Conservation (phyloP, 1,139 yeast species). For the Pichia sp. region DNA sequence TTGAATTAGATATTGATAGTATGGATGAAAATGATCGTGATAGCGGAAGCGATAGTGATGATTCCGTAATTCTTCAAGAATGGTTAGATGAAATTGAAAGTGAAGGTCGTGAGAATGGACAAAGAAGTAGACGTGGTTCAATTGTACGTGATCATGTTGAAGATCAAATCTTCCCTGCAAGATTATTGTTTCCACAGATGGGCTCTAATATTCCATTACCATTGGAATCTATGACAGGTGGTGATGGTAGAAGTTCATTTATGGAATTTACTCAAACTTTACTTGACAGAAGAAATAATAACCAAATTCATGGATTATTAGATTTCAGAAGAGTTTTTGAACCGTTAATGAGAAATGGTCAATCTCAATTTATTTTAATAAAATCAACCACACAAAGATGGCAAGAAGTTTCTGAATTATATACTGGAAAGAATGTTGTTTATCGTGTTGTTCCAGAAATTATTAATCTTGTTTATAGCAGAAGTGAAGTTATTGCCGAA, state of each 20-base stretch:
- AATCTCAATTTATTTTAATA: conserved; percentile 30
- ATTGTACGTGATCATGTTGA: neutral
- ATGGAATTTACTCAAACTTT: conserved; percentile 22
- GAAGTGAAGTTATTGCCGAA: conserved; percentile 37
- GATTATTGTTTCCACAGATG: conserved; percentile 4
- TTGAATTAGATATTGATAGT: conserved; percentile 33
- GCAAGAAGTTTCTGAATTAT: conserved; percentile 52
- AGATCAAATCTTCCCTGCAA: conserved; percentile 2
- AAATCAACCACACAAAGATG: conserved; percentile 66
- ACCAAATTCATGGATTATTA: conserved; percentile 8
- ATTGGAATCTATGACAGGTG: conserved; percentile 3
- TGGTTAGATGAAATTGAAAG: conserved; percentile 23
- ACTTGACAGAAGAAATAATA: conserved; percentile 22
- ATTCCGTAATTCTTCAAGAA: conserved; percentile 17
- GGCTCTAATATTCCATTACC: conserved; percentile 13
- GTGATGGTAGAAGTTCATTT: conserved; percentile 6
- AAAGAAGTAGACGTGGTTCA: conserved; percentile 20
- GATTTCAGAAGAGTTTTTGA: conserved; percentile 19
- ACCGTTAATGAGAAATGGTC: conserved; percentile 17
- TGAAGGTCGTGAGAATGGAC: conserved; percentile 18
- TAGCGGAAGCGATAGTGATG: conserved; percentile 19
- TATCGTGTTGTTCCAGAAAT: conserved; percentile 45
- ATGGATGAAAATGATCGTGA: conserved; percentile 13
- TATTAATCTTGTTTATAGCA: conserved; percentile 46
- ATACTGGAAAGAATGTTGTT: conserved; percentile 34